phyloP scores from a whole-genome alignment of 2,329 filamentous ascomycete species.

The Lachnum nothofagi region DNA sequence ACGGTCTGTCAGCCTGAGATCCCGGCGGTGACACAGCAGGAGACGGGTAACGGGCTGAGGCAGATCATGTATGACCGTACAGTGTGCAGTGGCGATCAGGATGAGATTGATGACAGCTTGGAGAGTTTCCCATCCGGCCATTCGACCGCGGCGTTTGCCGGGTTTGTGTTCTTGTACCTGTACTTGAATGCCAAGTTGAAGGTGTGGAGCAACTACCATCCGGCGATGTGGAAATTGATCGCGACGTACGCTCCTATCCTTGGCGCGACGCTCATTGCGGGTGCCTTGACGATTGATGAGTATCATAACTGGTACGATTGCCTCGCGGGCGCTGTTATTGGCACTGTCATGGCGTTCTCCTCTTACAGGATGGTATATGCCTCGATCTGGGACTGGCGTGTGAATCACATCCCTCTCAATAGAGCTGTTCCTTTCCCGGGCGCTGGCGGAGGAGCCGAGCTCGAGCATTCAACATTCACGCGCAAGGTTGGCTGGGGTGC shows the following conservation, averaged over 20 bases:
- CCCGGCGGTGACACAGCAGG: constrained; percentile 37
- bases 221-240: constrained; percentile 68
- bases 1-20: constrained; percentile 60
- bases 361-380: constrained; percentile 65
- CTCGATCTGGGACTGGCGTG: constrained; percentile 63
- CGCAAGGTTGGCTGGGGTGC: constrained; percentile 57
- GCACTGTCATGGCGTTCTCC: constrained; percentile 59
- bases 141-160: constrained; percentile 67
- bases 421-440: constrained; percentile 53
- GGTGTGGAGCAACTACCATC: constrained; percentile 67
- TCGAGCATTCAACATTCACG: constrained; percentile 53
- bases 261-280: constrained; percentile 62
- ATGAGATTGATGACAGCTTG: constrained; percentile 62
- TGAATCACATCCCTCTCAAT: constrained; percentile 61
- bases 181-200: constrained; percentile 78
- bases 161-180: constrained; percentile 64
- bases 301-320: constrained; percentile 74
- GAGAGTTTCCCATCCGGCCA: constrained; percentile 71
- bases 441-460: constrained; percentile 39
- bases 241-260: constrained; percentile 61
- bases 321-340: constrained; percentile 61
- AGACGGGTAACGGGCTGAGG: constrained; percentile 47
- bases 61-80: constrained; percentile 63
- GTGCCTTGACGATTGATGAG: constrained; percentile 66
- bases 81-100: constrained; percentile 62